Conservation (phyloP, 2,329 filamentous ascomycete genomes). For the Ophiostoma quercus region DNA sequence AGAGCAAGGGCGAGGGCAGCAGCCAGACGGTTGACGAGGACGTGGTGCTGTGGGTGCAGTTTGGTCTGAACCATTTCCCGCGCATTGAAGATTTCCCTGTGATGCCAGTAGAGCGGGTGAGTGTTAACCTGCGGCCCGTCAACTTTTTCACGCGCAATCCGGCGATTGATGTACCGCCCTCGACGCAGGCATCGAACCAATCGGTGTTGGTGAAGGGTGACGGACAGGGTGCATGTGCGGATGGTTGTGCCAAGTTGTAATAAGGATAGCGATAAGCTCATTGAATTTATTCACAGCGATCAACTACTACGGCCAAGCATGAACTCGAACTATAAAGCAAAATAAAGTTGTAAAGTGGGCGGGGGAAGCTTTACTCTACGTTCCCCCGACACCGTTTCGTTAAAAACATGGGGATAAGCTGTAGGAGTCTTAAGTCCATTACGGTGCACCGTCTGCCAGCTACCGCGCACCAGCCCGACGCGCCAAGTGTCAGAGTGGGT, state of each 20-base stretch:
- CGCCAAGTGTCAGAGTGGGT: neutral
- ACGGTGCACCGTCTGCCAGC: neutral
- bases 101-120: slow-evolving; percentile 58
- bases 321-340: neutral
- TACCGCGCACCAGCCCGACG: neutral
- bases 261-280: neutral
- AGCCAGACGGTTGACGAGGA: slow-evolving; percentile 30
- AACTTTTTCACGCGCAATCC: slow-evolving; percentile 52
- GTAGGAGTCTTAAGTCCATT: neutral
- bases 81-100: slow-evolving; percentile 63
- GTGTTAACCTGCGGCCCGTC: slow-evolving; percentile 46
- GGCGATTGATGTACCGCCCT: slow-evolving; percentile 45
- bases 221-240: neutral
- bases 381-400: neutral
- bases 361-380: neutral
- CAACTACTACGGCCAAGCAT: neutral
- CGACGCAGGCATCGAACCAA: slow-evolving; percentile 40
- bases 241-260: neutral
- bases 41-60: slow-evolving; percentile 53
- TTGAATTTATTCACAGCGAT: neutral
- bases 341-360: neutral
- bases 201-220: neutral
- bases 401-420: neutral
- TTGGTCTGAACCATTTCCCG: slow-evolving; percentile 59
- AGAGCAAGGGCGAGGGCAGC: slow-evolving; percentile 36